Conservation (phyloP, 768 basidiomycete species). For the Podaxis pistillaris region DNA sequence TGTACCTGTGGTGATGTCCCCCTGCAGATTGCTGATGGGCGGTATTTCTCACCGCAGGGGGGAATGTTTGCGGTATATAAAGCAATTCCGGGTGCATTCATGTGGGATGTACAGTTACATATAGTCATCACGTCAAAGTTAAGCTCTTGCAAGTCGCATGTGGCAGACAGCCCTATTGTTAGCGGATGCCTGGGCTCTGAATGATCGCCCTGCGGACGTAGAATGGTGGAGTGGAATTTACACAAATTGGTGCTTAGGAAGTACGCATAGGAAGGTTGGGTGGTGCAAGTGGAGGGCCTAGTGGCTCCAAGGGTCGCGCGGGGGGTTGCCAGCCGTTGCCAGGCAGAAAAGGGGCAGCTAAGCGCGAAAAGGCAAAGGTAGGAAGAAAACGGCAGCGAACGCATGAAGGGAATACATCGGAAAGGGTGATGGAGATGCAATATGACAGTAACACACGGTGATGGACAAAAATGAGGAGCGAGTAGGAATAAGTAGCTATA, state of each 20-base stretch:
- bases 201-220: no score
- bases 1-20: slow-evolving; percentile 5
- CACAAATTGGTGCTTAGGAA: background rate
- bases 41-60: background rate
- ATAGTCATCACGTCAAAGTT: background rate
- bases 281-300: background rate
- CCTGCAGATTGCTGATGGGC: background rate
- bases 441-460: slow-evolving; percentile 6
- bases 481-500: slow-evolving; percentile 28
- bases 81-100: background rate
- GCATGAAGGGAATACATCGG: background rate
- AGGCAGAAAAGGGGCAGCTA: background rate
- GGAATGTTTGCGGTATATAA: background rate
- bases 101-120: background rate
- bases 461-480: slow-evolving; percentile 20
- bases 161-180: background rate
- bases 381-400: background rate
- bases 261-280: background rate
- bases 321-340: background rate
- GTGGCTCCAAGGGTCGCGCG: background rate
- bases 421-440: background rate
- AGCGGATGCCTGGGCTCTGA: background rate
- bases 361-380: background rate
- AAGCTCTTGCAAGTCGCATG: background rate
- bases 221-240: background rate